Conservation (phyloP, 805 yeast species). For the Starmerella stigmatis region DNA sequence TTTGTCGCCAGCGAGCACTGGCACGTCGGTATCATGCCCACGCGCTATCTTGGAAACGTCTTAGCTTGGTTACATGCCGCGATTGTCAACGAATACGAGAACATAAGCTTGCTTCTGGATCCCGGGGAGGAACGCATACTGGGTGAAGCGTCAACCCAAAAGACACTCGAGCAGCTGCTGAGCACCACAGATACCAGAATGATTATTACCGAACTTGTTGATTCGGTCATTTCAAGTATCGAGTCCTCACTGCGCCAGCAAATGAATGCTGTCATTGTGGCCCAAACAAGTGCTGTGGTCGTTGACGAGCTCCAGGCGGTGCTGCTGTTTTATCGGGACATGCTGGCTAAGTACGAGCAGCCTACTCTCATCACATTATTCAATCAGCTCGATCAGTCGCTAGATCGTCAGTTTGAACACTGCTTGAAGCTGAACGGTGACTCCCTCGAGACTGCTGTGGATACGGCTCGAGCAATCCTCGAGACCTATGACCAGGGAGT, state of each 20-base stretch:
- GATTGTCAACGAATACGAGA: conserved; percentile 78
- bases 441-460: conserved; percentile 32
- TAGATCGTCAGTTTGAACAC: conserved; percentile 35
- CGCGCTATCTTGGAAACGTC: conserved; percentile 74
- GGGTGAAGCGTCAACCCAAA: conserved; percentile 13
- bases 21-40: conserved; percentile 54
- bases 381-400: conserved; percentile 31
- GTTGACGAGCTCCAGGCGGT: conserved; percentile 53
- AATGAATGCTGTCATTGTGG: conserved; percentile 56
- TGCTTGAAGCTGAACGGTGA: conserved; percentile 51
- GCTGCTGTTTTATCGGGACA: conserved; percentile 52
- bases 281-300: conserved; percentile 48
- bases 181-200: conserved; percentile 16
- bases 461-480: conserved; percentile 49
- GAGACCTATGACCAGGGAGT: conserved; percentile 35
- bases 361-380: conserved; percentile 26
- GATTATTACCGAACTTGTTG: conserved; percentile 28
- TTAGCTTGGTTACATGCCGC: conserved; percentile 79
- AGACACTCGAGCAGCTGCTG: conserved; percentile 12
- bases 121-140: conserved; percentile 16
- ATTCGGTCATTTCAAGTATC: conserved; percentile 43
- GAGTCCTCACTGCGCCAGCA: conserved; percentile 52
- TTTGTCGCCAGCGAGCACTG: conserved; percentile 29
- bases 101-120: conserved; percentile 52
- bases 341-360: conserved; percentile 44